Percentiles rank a stretch among this genome's conserved stretches.
phyloP scores from a whole-genome alignment of 345 rosid genomes.

The Syzygium aromaticum region DNA sequence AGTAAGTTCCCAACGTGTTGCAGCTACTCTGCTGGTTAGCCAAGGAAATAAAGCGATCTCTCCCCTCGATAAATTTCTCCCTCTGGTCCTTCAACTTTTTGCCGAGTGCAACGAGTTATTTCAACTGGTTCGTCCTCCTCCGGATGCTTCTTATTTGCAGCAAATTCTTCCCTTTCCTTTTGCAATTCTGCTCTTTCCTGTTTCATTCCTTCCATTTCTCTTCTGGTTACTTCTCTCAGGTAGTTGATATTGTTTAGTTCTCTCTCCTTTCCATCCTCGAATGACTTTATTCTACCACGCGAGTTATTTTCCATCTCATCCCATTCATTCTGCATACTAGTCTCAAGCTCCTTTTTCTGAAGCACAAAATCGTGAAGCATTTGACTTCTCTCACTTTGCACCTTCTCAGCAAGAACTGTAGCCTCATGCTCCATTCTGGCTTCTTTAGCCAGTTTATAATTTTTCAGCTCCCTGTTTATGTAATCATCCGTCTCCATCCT shows the following conservation, averaged over 20 bases:
- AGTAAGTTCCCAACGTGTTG: conserved; percentile 56
- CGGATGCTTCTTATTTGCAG: conserved; percentile 56
- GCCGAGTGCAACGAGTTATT: conserved; percentile 72
- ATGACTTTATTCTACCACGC: conserved; percentile 40
- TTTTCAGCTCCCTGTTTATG: conserved; percentile 52
- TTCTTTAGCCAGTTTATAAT: conserved; percentile 59
- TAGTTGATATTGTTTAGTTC: conserved; percentile 60
- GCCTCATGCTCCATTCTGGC: conserved; percentile 73
- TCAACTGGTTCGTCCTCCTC: conserved; percentile 68
- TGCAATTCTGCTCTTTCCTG: conserved; percentile 50
- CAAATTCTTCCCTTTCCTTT: conserved; percentile 57
- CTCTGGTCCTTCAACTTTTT: conserved; percentile 72
- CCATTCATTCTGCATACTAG: conserved; percentile 41
- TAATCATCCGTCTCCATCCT: conserved; percentile 40
- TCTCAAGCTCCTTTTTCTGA: conserved; percentile 60
- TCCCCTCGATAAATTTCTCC: conserved; percentile 71
- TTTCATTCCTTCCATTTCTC: conserved; percentile 84
- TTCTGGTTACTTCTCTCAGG: conserved; percentile 71
- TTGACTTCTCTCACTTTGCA: conserved; percentile 70
- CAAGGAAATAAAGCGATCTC: conserved; percentile 60
- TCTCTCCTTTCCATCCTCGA: conserved; percentile 82
- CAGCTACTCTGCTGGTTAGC: conserved; percentile 67
- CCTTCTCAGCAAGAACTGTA: conserved; percentile 39
- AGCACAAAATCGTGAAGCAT: conserved; percentile 63
- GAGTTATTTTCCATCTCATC: conserved; percentile 62